Evolutionary conservation across 352 stramenopile genomes (phyloP), one percentile per base, ranked within the genome.

Genomic region (Globisporangium ultimum): DNA sequence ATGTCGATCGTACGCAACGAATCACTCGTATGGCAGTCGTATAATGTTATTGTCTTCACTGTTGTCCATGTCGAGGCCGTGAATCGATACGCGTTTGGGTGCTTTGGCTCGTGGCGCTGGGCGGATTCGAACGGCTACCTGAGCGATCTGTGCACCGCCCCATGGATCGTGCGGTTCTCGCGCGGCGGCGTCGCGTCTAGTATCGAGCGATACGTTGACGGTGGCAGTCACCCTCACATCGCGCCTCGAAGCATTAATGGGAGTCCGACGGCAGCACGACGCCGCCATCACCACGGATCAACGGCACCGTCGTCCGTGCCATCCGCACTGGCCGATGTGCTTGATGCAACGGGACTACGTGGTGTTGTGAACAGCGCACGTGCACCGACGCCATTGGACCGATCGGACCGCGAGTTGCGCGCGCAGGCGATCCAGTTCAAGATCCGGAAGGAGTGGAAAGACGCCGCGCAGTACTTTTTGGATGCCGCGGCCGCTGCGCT

Each of bases 101-200:
- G 75, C 53, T 80, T 88, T 42, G 82, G 82, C 20, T 65, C 71
- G 9, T 93, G 84, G 84, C 76, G 77, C 57, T 93, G 84, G 84
- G 83, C 73, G 15, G 84, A 92, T 63, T 66, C 74, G 41, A 70
- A 70, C 34, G 64, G 73, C 15, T 62, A 58, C 18, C 50, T 91
- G 36, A 70, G 70, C 6, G 61, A 61, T 38, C 52, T 91, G 15
- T 89, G 78, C 57, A 70, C 68, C 41, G 64, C 75, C 1, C 62
- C 74, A 13, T 89, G 76, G 76, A 57, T 91, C 20, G 40, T 57
- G 10, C 76, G 71, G 21, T 42, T 89, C 20, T 77, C 82, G 1
- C 73, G 72, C 53, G 80, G 79, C 22, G 82, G 82, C 3, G 57
- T 55, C 11, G 63, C 65, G 43, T 89, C 79, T 2, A 69, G 76